Conservation (phyloP, 805 yeast species). For the Pichia phayaonensis region DNA sequence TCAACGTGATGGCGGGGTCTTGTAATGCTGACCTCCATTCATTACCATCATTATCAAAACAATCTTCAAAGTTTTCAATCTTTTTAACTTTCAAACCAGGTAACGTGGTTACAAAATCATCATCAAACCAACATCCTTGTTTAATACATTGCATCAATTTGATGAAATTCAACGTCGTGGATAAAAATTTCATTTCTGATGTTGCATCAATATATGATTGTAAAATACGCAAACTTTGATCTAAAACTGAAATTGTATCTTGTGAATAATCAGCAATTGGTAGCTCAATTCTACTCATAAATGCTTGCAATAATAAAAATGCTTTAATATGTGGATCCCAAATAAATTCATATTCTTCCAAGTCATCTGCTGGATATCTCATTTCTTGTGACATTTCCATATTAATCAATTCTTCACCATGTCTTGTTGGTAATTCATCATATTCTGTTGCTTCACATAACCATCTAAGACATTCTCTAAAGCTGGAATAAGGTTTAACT, state of each 20-base stretch:
- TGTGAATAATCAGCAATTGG: slow-evolving; percentile 95
- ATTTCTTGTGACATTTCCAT: slow-evolving; percentile 72
- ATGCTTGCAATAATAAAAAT: slow-evolving; percentile 64
- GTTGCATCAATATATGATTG: slow-evolving; percentile 91
- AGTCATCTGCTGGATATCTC: slow-evolving; percentile 53
- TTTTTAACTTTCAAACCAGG: slow-evolving; percentile 37
- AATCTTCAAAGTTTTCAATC: slow-evolving; percentile 12
- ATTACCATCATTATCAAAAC: slow-evolving; percentile 29
- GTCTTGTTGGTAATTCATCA: slow-evolving; percentile 83
- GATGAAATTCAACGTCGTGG: slow-evolving; percentile 55
- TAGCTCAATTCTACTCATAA: slow-evolving; percentile 60
- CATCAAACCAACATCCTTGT: slow-evolving; percentile 83
- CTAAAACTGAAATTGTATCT: slow-evolving; percentile 87
- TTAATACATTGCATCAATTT: slow-evolving; percentile 78
- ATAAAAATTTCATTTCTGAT: slow-evolving; percentile 69
- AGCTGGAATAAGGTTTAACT: slow-evolving; percentile 37
- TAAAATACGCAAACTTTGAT: slow-evolving; percentile 86
- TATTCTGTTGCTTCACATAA: slow-evolving; percentile 64
- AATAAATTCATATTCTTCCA: slow-evolving; percentile 51
- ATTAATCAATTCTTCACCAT: slow-evolving; percentile 84
- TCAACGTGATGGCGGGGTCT: slow-evolving; percentile 24
- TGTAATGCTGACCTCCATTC: slow-evolving; percentile 25
- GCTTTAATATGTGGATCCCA: slow-evolving; percentile 88
- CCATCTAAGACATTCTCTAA: slow-evolving; percentile 57
- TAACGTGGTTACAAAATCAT: slow-evolving; percentile 51